These are phyloP conservation scores for Tephrocybe sp. DNA, from an alignment of 768 basidiomycete genomes.

Conservation along the genomic window DNA sequence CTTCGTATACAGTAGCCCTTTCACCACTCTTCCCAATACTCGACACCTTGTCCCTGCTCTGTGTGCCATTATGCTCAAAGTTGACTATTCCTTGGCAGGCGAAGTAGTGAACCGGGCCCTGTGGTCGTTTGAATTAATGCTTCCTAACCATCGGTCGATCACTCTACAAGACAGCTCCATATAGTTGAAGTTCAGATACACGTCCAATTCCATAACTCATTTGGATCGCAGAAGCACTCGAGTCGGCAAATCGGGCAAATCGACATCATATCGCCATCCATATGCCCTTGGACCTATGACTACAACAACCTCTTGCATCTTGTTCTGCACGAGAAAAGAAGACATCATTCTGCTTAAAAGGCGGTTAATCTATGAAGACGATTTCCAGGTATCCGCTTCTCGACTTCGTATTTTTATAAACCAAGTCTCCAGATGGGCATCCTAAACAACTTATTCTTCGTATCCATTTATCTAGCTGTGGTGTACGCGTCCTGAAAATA, in stretches of 20 bases:
- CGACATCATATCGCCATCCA: neutral
- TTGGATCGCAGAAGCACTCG: neutral
- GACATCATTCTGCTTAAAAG: neutral
- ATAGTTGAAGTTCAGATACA: neutral
- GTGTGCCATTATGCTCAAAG: too few relatives aligned
- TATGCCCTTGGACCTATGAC: neutral
- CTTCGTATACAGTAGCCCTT: too few relatives aligned
- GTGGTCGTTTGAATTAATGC: neutral
- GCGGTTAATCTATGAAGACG: too few relatives aligned
- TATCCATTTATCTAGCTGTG: constrained; percentile 26
- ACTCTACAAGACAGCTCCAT: neutral
- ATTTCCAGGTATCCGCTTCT: too few relatives aligned
- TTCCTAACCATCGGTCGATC: neutral
- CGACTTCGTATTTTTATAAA: neutral
- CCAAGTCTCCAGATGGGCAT: constrained; percentile 17
- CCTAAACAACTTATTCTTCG: constrained; percentile 30
- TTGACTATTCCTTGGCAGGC: neutral
- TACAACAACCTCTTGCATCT: neutral
- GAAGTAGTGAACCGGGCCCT: neutral
- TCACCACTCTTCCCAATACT: too few relatives aligned
- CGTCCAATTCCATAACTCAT: neutral
- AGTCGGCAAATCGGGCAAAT: neutral
- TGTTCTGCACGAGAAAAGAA: neutral
- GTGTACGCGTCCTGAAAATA: constrained; percentile 22
- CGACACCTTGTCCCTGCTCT: too few relatives aligned